Evolutionary conservation across 176 grass and related monocot genomes (phyloP), one percentile per base, ranked within the genome.

Genomic region (Avena insularis): DNA sequence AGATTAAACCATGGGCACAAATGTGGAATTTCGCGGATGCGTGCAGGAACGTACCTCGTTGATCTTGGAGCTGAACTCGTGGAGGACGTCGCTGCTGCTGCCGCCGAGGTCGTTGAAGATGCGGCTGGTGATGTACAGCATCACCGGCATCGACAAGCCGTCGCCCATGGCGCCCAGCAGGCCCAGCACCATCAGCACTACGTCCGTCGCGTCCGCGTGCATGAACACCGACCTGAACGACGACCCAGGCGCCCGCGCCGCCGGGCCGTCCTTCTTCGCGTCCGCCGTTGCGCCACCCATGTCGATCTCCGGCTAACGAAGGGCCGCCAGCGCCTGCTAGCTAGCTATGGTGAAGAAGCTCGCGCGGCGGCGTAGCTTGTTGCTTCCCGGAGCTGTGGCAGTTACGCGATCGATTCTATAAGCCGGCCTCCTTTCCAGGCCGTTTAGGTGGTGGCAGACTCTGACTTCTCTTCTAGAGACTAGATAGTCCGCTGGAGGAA

Each of bases 51-150:
- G 54, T 72, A 99, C 97, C 87, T 77, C 75, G 71, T 94, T 75
- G 67, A 99, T 83, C 79, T 91, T 89, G 85, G 84, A 79, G 51
- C 54, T 84, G 89, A 99, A 96, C 77, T 89, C 36, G 16, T 56
- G 50, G 45, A 88, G 6, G 82, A 75, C 9, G 60, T 66, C 58
- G 1, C 89, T 45, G 2, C 89, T 87, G 60, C 29, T 27, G 60
- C 97, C 97, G 51, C 97, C 97, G 36, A 99, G 89, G 71, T 94
- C 85, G 83, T 99, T 99, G 83, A 99, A 93, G 89, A 96, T 75
- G 79, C 85, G 81, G 83, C 92, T 94, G 25, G 92, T 96, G 80
- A 99, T 65, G 6, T 89, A 17, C 14, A 99, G 97, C 97, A 99
- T 99, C 54, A 90, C 63, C 9, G 97, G 97, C 59, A 70, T 90